Percentiles rank a stretch among this genome's conserved stretches.
Evolutionary conservation across 2,329 filamentous ascomycete genomes (phyloP).

Genomic region (Hymenoscyphus occultus): DNA sequence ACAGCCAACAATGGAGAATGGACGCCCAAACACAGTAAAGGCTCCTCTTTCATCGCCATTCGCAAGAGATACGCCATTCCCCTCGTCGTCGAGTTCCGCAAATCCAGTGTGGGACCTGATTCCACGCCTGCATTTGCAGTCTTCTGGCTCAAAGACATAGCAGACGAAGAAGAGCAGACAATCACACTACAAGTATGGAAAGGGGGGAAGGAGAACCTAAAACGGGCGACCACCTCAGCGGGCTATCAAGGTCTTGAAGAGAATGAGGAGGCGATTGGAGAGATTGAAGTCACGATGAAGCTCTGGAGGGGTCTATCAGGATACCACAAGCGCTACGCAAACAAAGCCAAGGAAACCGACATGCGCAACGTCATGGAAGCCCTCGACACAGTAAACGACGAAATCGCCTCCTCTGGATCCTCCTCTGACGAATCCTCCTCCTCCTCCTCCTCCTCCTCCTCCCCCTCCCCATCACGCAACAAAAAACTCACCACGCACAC

Average conservation of each 20-base stretch:
- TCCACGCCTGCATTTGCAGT: slow-evolving; percentile 60
- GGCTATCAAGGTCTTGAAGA: slow-evolving; percentile 39
- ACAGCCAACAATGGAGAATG: slow-evolving; percentile 46
- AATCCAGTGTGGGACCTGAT: slow-evolving; percentile 51
- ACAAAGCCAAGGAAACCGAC: slow-evolving; percentile 49
- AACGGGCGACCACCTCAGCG: slow-evolving; percentile 49
- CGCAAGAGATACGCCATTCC: slow-evolving; percentile 58
- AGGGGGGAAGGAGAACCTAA: slow-evolving; percentile 49
- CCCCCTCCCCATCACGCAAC: slow-evolving; percentile 12
- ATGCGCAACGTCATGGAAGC: slow-evolving; percentile 62
- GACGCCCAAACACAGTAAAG: slow-evolving; percentile 46
- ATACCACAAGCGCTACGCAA: slow-evolving; percentile 52
- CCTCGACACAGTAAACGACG: slow-evolving; percentile 58
- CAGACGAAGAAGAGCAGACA: slow-evolving; percentile 62
- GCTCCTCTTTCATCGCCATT: slow-evolving; percentile 51
- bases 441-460: slow-evolving; percentile 9
- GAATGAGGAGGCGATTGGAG: slow-evolving; percentile 53
- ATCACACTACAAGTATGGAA: slow-evolving; percentile 63
- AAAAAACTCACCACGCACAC: slow-evolving; percentile 3
- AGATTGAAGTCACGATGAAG: slow-evolving; percentile 54
- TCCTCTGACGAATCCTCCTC: slow-evolving; percentile 10
- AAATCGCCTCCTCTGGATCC: slow-evolving; percentile 37
- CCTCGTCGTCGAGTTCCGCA: slow-evolving; percentile 57
- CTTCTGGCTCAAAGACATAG: slow-evolving; percentile 67
- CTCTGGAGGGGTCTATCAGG: slow-evolving; percentile 53